Conservation (phyloP, 1,284 basidiomycete species). For the Cryptococcus floricola region DNA sequence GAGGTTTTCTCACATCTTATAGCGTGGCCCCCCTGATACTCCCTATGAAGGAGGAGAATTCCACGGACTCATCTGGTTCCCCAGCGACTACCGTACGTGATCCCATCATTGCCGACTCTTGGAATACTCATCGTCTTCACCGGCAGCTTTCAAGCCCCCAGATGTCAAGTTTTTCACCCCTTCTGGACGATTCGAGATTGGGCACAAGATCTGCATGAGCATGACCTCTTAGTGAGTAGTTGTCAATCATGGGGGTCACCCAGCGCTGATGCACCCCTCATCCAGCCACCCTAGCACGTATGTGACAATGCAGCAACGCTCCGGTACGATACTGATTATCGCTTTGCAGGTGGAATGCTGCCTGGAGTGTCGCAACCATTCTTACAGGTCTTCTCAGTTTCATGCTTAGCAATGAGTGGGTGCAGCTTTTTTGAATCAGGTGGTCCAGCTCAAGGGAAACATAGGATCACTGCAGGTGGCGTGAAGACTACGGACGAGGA, state of each 20-base stretch:
- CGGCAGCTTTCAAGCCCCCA: slow-evolving; percentile 84
- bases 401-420: slow-evolving; percentile 84
- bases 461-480: slow-evolving; percentile 80
- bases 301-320: slow-evolving; percentile 5
- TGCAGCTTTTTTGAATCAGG: not conserved
- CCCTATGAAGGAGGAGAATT: slow-evolving; percentile 91
- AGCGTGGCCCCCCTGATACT: slow-evolving; percentile 90
- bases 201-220: slow-evolving; percentile 92
- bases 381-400: slow-evolving; percentile 91
- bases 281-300: slow-evolving; percentile 46
- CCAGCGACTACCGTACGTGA: slow-evolving; percentile 73
- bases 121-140: not conserved
- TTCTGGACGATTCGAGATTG: slow-evolving; percentile 85
- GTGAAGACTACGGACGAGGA: slow-evolving; percentile 75
- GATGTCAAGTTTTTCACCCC: slow-evolving; percentile 98
- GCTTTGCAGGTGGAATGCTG: slow-evolving; percentile 44
- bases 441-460: not conserved
- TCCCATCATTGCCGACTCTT: slow-evolving; percentile 23
- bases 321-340: not conserved
- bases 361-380: slow-evolving; percentile 55
- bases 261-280: not conserved
- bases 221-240: slow-evolving; percentile 84
- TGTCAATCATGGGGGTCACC: no score
- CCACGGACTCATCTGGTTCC: slow-evolving; percentile 70
- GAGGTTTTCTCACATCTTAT: slow-evolving; percentile 10